Conservation (phyloP, 2,329 filamentous ascomycete species). For the Cordyceps javanica region DNA sequence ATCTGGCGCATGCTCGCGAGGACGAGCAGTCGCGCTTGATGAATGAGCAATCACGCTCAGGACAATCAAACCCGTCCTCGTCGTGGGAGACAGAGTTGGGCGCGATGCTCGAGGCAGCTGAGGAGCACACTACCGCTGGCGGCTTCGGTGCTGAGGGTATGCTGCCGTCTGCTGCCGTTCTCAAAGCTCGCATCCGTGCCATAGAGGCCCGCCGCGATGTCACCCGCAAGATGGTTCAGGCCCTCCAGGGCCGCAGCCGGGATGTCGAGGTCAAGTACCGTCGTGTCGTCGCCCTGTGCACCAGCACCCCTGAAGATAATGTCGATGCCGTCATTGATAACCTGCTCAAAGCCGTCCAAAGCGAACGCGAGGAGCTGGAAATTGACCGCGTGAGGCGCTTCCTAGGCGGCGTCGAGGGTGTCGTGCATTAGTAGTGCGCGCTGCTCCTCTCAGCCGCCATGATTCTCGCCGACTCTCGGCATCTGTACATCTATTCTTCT, state of each 20-base stretch:
- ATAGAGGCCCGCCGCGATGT: slow-evolving; percentile 63
- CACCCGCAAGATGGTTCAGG: slow-evolving; percentile 61
- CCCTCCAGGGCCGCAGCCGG: slow-evolving; percentile 70
- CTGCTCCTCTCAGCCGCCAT: background rate
- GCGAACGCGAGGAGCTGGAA: slow-evolving; percentile 71
- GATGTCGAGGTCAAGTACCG: slow-evolving; percentile 85
- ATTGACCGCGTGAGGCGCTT: slow-evolving; percentile 73
- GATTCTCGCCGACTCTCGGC: background rate
- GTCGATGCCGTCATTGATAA: slow-evolving; percentile 77
- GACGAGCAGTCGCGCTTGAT: slow-evolving; percentile 54
- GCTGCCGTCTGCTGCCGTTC: slow-evolving; percentile 52
- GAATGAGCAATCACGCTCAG: slow-evolving; percentile 35
- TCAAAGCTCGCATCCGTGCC: slow-evolving; percentile 64
- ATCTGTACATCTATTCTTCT: background rate
- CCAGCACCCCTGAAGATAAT: slow-evolving; percentile 67
- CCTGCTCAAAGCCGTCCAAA: slow-evolving; percentile 82
- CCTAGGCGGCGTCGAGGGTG: slow-evolving; percentile 68
- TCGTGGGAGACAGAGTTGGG: slow-evolving; percentile 51
- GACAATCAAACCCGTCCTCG: slow-evolving; percentile 38
- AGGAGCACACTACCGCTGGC: slow-evolving; percentile 21
- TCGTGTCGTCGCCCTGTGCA: slow-evolving; percentile 81
- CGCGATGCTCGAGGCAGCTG: slow-evolving; percentile 39
- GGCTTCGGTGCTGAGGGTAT: slow-evolving; percentile 34
- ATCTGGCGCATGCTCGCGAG: slow-evolving; percentile 68
- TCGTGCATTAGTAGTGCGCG: slow-evolving; percentile 32